phyloP scores from a whole-genome alignment of 2,329 filamentous ascomycete genomes.

The Dryadomyces quercivorus region DNA sequence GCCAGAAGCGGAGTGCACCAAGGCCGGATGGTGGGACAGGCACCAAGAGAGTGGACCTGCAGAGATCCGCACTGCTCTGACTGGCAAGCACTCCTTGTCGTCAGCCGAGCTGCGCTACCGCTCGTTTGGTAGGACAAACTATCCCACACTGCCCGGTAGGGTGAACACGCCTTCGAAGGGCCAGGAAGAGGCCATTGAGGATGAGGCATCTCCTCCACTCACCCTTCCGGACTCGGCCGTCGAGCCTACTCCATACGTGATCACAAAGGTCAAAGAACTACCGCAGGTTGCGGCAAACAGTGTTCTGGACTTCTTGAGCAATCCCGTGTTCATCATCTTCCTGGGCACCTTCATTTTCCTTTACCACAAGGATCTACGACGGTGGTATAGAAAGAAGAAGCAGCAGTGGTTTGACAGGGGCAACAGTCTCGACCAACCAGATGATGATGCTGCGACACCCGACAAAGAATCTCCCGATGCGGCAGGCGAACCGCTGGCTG shows the following conservation, averaged over 20 bases:
- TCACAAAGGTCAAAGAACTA: conserved; percentile 37
- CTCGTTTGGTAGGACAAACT: neutral
- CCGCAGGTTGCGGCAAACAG: conserved; percentile 37
- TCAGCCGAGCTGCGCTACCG: neutral
- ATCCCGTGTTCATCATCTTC: conserved; percentile 37
- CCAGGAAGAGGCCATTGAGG: neutral
- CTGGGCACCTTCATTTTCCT: conserved; percentile 31
- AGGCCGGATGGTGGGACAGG: conserved; percentile 13
- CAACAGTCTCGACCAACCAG: neutral
- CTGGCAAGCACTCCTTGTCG: conserved; percentile 56
- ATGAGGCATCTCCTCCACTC: conserved; percentile 1
- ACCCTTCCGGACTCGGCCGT: conserved; percentile 11
- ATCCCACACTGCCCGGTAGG: conserved; percentile 5
- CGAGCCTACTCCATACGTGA: conserved; percentile 27
- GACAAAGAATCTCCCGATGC: neutral
- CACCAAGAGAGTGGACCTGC: conserved; percentile 17
- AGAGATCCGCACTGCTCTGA: conserved; percentile 48
- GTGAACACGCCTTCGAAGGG: neutral
- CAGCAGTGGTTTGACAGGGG: conserved; percentile 1
- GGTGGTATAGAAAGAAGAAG: conserved; percentile 11
- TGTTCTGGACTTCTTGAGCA: conserved; percentile 42
- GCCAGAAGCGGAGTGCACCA: conserved; percentile 11
- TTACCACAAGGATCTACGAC: conserved; percentile 18
- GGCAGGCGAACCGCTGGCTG: neutral
- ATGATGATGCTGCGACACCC: neutral